These are phyloP conservation scores for Hyphopichia homilentoma DNA, from an alignment of 805 yeast genomes.

Conservation along the genomic window DNA sequence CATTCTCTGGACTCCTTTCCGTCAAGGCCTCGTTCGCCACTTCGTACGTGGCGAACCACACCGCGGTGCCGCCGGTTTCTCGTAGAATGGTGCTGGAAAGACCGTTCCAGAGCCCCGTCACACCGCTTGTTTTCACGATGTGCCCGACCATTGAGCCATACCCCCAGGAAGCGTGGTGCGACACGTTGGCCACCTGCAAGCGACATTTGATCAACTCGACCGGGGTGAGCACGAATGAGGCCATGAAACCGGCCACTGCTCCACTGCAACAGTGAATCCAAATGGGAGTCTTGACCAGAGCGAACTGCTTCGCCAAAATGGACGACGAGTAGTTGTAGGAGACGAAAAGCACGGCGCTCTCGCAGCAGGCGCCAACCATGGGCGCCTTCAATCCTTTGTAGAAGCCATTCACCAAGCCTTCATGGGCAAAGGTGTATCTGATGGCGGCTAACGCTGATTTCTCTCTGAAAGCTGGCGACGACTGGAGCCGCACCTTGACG, in stretches of 20 bases:
- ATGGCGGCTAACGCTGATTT: constrained; percentile 71
- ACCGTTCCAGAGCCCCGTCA: constrained; percentile 82
- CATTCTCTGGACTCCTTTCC: constrained; percentile 10
- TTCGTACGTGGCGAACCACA: constrained; percentile 93
- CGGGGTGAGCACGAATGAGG: constrained; percentile 84
- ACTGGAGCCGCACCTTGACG: constrained; percentile 80
- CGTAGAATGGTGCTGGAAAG: constrained; percentile 76
- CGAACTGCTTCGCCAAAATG: neutral
- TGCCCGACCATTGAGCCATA: constrained; percentile 28
- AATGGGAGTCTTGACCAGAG: constrained; percentile 21
- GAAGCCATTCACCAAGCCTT: constrained; percentile 71
- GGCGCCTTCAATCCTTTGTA: constrained; percentile 82
- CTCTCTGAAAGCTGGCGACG: constrained; percentile 41
- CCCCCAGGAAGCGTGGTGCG: constrained; percentile 19
- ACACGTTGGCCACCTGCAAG: constrained; percentile 60
- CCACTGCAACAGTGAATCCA: constrained; percentile 61
- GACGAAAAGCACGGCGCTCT: constrained; percentile 76
- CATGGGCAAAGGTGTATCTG: constrained; percentile 53
- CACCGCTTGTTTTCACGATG: constrained; percentile 50
- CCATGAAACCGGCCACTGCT: constrained; percentile 75
- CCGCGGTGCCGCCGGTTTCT: constrained; percentile 86
- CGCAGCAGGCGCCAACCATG: constrained; percentile 84
- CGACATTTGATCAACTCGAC: constrained; percentile 89
- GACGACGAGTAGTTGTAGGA: constrained; percentile 43
- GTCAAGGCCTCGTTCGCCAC: constrained; percentile 39